A percentile compares a stretch with the other conserved stretches of the same genome.
Conservation (phyloP, 352 stramenopile genomes). For the Phytophthora capsici region DNA sequence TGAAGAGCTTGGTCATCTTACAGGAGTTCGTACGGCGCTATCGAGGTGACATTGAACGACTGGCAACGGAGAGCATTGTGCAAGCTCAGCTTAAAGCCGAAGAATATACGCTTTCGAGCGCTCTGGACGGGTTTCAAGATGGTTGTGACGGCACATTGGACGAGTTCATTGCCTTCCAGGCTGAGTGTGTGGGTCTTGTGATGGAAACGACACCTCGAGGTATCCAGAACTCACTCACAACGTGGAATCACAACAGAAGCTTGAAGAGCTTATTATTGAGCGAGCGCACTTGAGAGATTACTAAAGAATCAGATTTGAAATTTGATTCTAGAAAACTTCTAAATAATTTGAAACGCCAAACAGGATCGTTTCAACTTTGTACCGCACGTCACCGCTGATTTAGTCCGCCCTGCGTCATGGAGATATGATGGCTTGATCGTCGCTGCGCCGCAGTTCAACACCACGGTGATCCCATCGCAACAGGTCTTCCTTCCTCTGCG, state of each 20-base stretch:
- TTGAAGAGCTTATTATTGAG: too few species aligned
- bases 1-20: slow-evolving; percentile 55
- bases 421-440: not conserved
- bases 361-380: not conserved
- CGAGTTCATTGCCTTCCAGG: slow-evolving; percentile 52
- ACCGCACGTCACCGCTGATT: not conserved
- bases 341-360: not conserved
- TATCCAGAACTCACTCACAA: slow-evolving; percentile 25
- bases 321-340: not conserved
- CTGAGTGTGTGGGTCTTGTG: slow-evolving; percentile 37
- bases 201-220: slow-evolving; percentile 34
- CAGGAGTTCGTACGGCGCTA: slow-evolving; percentile 44
- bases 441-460: not conserved
- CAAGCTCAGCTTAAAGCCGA: slow-evolving; percentile 46
- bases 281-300: too few species aligned
- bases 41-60: slow-evolving; percentile 29
- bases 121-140: slow-evolving; percentile 37
- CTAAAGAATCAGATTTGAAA: too few species aligned
- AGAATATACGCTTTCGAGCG: slow-evolving; percentile 58
- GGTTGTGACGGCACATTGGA: slow-evolving; percentile 41
- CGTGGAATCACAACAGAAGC: slow-evolving; percentile 15
- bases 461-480: not conserved
- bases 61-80: slow-evolving; percentile 36
- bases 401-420: not conserved
- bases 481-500: slow-evolving; percentile 1